phyloP scores from a whole-genome alignment of 129 eudicot genomes.

The Artemisia argyi region DNA sequence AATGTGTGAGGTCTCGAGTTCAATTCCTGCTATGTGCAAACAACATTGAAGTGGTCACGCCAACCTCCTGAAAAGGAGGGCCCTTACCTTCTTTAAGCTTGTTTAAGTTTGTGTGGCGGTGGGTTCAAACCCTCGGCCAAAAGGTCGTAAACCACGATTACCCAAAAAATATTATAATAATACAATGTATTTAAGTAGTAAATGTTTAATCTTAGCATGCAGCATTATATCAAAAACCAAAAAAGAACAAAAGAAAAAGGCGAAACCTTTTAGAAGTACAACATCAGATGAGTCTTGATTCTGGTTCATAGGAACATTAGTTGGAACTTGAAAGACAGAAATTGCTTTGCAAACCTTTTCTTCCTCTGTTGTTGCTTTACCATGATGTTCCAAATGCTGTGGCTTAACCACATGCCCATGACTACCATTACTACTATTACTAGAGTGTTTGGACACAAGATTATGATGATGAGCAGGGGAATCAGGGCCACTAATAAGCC shows the following conservation, averaged over 20 bases:
- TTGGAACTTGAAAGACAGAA: constrained; percentile 31
- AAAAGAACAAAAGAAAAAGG: constrained; percentile 17
- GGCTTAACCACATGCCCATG: constrained; percentile 16
- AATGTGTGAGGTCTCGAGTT: too few species aligned
- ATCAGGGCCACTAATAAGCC: constrained; percentile 63
- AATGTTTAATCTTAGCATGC: background rate
- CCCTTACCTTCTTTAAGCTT: too few species aligned
- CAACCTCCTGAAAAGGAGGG: too few species aligned
- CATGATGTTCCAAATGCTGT: constrained; percentile 12
- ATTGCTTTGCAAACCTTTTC: constrained; percentile 46
- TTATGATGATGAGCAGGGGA: constrained; percentile 49
- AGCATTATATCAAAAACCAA: constrained; percentile 6
- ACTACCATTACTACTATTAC: background rate
- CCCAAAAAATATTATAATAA: too few species aligned
- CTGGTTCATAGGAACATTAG: constrained; percentile 29
- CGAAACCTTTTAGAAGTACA: constrained; percentile 57
- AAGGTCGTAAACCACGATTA: too few species aligned
- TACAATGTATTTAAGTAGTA: background rate
- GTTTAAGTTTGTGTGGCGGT: too few species aligned
- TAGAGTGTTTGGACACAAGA: constrained; percentile 29
- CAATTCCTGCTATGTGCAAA: too few species aligned
- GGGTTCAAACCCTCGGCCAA: too few species aligned
- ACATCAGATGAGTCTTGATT: constrained; percentile 40
- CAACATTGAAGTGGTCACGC: too few species aligned
- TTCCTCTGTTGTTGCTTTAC: constrained; percentile 39